Conservation (phyloP, 2,329 filamentous ascomycete species). For the Diaporthe citrichinensis region DNA sequence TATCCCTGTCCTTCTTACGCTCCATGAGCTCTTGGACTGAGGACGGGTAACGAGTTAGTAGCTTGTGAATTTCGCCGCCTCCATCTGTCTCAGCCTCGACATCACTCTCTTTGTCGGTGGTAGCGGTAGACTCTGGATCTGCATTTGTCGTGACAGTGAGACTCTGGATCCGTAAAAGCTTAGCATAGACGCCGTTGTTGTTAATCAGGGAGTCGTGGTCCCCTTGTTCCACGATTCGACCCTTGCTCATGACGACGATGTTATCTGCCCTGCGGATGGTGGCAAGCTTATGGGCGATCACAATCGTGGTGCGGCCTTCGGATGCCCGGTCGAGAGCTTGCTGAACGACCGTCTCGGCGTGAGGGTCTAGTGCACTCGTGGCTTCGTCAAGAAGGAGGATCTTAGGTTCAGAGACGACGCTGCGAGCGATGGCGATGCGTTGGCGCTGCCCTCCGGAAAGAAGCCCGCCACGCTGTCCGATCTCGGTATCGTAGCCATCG, state of each 20-base stretch:
- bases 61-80: background rate
- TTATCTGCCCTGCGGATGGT: slow-evolving; percentile 62
- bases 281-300: slow-evolving; percentile 74
- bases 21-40: background rate
- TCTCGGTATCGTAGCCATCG: slow-evolving; percentile 74
- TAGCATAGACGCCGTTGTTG: slow-evolving; percentile 45
- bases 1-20: background rate
- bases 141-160: slow-evolving; percentile 35
- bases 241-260: slow-evolving; percentile 54
- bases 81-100: background rate
- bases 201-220: slow-evolving; percentile 42
- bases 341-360: slow-evolving; percentile 68
- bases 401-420: slow-evolving; percentile 23
- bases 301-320: slow-evolving; percentile 73
- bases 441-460: slow-evolving; percentile 85
- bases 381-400: slow-evolving; percentile 63
- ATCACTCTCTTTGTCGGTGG: slow-evolving; percentile 35
- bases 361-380: slow-evolving; percentile 70
- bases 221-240: slow-evolving; percentile 50
- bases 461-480: slow-evolving; percentile 85
- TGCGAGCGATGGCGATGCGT: slow-evolving; percentile 66
- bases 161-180: slow-evolving; percentile 44
- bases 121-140: background rate
- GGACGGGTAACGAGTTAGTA: background rate
- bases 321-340: slow-evolving; percentile 56